These are phyloP conservation scores for Mycena maculata DNA, from an alignment of 768 basidiomycete species.

Conservation along the genomic window DNA sequence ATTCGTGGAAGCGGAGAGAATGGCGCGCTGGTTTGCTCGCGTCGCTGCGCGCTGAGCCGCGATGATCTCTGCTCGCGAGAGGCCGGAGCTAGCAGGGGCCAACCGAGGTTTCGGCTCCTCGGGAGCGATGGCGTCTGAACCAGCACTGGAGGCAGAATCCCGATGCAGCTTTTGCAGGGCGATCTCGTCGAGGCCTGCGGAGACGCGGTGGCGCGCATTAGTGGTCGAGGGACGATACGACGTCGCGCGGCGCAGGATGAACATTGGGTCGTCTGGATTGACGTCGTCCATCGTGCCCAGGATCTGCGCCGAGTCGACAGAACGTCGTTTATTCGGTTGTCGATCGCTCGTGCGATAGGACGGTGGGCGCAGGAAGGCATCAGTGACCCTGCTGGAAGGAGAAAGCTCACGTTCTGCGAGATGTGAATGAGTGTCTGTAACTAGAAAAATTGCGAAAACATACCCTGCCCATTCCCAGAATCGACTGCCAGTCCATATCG, in stretches of 20 bases:
- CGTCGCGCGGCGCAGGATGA: constrained; percentile 86
- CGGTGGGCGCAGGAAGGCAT: constrained; percentile 84
- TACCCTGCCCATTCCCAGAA: constrained; percentile 71
- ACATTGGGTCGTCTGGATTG: constrained; percentile 85
- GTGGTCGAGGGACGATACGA: constrained; percentile 74
- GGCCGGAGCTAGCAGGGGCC: background rate
- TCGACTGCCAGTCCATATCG: constrained; percentile 83
- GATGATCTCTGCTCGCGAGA: constrained; percentile 89
- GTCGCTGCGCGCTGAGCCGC: constrained; percentile 90
- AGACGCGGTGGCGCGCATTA: constrained; percentile 71
- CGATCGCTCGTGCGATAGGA: constrained; percentile 72
- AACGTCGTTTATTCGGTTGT: constrained; percentile 81
- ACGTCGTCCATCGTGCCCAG: constrained; percentile 82
- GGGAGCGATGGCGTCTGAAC: constrained; percentile 56
- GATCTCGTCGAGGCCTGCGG: constrained; percentile 86
- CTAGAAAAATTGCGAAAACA: constrained; percentile 36
- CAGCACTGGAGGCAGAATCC: constrained; percentile 71
- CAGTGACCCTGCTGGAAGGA: constrained; percentile 86
- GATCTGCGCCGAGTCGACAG: constrained; percentile 81
- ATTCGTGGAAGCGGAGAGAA: constrained; percentile 85
- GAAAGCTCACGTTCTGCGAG: constrained; percentile 78
- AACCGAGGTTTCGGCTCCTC: constrained; percentile 32
- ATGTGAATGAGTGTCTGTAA: constrained; percentile 22
- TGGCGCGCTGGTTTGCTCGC: constrained; percentile 87
- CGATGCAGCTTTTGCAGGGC: constrained; percentile 79